Evolutionary conservation across 208 protist genomes (phyloP).

Genomic region (Leishmania major): DNA sequence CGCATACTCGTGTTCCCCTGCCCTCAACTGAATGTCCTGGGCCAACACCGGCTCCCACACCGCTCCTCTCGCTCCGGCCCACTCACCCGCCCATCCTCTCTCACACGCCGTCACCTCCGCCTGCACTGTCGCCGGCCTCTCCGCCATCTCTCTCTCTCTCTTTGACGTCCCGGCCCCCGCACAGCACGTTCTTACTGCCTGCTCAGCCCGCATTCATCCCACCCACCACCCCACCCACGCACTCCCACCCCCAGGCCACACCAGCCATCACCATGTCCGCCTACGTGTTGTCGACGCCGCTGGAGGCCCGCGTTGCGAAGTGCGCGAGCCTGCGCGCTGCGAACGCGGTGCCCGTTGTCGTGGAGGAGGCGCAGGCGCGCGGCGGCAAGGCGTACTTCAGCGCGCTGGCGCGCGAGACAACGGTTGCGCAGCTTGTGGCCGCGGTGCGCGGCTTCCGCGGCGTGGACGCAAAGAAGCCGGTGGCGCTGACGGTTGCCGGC

Average conservation of each 20-base stretch:
- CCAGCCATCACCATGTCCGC: conserved; percentile 16
- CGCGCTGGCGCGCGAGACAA: conserved; percentile 30
- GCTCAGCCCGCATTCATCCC: neutral
- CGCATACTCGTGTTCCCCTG: too few relatives aligned
- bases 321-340: conserved; percentile 12
- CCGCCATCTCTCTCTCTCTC: too few relatives aligned
- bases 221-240: too few relatives aligned
- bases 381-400: conserved; percentile 39
- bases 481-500: conserved; percentile 30
- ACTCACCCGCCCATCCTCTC: too few relatives aligned
- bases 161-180: too few relatives aligned
- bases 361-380: conserved; percentile 19
- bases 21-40: too few relatives aligned
- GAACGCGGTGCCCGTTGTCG: conserved; percentile 21
- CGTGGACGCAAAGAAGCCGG: conserved; percentile 22
- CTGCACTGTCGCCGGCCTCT: too few relatives aligned
- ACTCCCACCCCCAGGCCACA: neutral
- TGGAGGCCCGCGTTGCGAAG: conserved; percentile 26
- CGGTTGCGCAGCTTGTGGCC: conserved; percentile 27
- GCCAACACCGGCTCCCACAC: too few relatives aligned
- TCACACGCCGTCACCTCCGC: too few relatives aligned
- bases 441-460: conserved; percentile 26
- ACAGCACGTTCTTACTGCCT: neutral
- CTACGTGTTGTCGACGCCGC: conserved; percentile 20
- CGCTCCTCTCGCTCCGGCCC: too few relatives aligned